Percentiles rank a stretch among this genome's conserved stretches.
Conservation (phyloP, 192 early-diverging fungal genomes). For the Kappamyces sp. region DNA sequence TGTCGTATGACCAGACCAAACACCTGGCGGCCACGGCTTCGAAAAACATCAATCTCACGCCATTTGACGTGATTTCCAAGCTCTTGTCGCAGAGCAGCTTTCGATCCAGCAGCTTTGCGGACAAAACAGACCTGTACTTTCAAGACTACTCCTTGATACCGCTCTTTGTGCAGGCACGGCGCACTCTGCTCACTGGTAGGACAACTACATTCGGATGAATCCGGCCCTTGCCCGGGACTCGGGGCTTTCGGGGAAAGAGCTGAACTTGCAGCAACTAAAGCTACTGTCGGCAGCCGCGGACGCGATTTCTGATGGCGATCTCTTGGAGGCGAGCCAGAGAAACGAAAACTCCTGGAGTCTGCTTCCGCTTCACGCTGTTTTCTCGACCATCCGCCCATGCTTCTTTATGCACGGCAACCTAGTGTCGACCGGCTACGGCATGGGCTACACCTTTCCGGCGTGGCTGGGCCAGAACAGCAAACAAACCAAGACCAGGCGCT, state of each 20-base stretch:
- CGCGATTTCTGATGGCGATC: constrained; percentile 73
- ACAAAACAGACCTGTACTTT: constrained; percentile 89
- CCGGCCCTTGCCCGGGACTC: constrained; percentile 44
- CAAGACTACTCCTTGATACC: constrained; percentile 79
- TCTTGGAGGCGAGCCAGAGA: constrained; percentile 65
- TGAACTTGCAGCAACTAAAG: constrained; percentile 46
- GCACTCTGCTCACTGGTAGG: constrained; percentile 32
- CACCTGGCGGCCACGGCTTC: constrained; percentile 40
- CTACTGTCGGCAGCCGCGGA: constrained; percentile 77
- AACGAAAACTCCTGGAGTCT: constrained; percentile 66
- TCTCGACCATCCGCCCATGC: constrained; percentile 79
- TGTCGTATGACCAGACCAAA: constrained; percentile 81
- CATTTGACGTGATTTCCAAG: constrained; percentile 72
- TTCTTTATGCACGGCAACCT: constrained; percentile 68
- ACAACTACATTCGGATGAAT: constrained; percentile 76
- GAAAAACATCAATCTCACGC: constrained; percentile 57
- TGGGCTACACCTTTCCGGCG: constrained; percentile 22
- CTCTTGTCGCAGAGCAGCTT: constrained; percentile 51
- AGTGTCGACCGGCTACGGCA: constrained; percentile 4
- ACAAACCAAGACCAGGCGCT: constrained; percentile 58
- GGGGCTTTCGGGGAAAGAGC: constrained; percentile 7
- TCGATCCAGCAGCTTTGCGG: constrained; percentile 45
- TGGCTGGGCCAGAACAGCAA: constrained; percentile 91
- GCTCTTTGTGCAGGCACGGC: constrained; percentile 81
- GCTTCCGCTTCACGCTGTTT: constrained; percentile 77